These are phyloP conservation scores for Fusarium armeniacum DNA, from an alignment of 2,329 filamentous ascomycete genomes.

Conservation along the genomic window DNA sequence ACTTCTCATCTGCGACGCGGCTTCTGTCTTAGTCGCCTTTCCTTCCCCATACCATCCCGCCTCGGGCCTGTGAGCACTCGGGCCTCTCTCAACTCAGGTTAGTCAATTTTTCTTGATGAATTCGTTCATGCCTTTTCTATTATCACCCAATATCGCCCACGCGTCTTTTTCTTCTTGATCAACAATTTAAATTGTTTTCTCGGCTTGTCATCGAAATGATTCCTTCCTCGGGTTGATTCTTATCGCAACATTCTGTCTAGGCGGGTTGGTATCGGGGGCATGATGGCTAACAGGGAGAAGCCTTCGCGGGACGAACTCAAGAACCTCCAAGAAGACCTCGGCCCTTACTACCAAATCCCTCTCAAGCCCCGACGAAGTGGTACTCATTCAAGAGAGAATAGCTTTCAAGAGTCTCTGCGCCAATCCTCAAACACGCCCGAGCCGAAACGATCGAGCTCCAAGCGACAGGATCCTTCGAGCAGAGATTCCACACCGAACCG, in stretches of 20 bases:
- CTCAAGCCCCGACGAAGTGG: conserved; percentile 45
- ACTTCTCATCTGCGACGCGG: conserved; percentile 40
- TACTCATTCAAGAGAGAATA: conserved; percentile 46
- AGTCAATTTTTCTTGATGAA: conserved; percentile 34
- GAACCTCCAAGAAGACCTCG: conserved; percentile 54
- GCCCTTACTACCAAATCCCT: conserved; percentile 52
- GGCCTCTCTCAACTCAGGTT: conserved; percentile 43
- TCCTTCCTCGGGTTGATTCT: conserved; percentile 51
- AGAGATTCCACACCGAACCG: conserved; percentile 49
- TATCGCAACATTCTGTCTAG: conserved; percentile 51
- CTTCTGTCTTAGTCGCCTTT: conserved; percentile 42
- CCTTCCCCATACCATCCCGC: conserved; percentile 47
- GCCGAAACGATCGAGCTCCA: conserved; percentile 44
- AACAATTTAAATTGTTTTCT: conserved; percentile 9
- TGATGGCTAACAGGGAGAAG: conserved; percentile 55
- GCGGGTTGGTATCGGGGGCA: conserved; percentile 50
- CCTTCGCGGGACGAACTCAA: conserved; percentile 53
- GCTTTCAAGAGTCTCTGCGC: conserved; percentile 44
- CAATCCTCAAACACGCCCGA: conserved; percentile 47
- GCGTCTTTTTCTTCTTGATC: not conserved
- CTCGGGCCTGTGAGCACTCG: conserved; percentile 39
- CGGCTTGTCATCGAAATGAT: conserved; percentile 33
- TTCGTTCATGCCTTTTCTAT: conserved; percentile 9
- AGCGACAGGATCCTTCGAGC: conserved; percentile 47
- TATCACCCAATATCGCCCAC: conserved; percentile 2